A percentile compares a stretch with the other conserved stretches of the same genome.
Conservation (phyloP, 495 filamentous ascomycete genomes). For the Penicillium chermesinum region DNA sequence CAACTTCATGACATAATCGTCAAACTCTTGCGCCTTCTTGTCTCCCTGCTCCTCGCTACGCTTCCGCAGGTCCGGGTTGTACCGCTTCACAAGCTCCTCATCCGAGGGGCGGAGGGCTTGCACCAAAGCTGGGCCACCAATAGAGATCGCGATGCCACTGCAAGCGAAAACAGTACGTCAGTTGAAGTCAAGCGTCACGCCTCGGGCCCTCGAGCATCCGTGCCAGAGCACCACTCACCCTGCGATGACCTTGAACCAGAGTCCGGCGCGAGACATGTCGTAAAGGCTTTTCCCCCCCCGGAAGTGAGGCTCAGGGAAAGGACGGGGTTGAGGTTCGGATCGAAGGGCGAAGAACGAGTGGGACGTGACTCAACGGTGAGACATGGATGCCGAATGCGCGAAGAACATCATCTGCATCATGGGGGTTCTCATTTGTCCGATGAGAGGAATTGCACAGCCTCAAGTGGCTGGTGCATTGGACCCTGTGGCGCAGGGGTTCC, state of each 20-base stretch:
- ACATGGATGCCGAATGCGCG: not conserved
- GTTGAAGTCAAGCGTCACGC: not conserved
- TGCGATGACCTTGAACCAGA: conserved; percentile 52
- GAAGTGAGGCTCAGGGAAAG: not conserved
- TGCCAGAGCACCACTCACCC: conserved; percentile 33
- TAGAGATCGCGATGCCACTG: conserved; percentile 62
- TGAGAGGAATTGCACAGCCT: conserved; percentile 12
- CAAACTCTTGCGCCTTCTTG: conserved; percentile 73
- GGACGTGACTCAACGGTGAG: conserved; percentile 1
- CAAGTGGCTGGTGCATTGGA: conserved; percentile 3
- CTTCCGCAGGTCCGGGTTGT: conserved; percentile 90
- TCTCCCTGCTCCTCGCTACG: conserved; percentile 69
- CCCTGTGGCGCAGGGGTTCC: conserved; percentile 8
- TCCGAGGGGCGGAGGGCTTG: conserved; percentile 76
- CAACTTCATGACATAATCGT: conserved; percentile 75
- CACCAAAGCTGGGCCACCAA: conserved; percentile 85
- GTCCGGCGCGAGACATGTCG: conserved; percentile 47
- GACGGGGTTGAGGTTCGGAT: not conserved
- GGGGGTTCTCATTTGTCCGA: conserved; percentile 18
- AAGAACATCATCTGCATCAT: conserved; percentile 19
- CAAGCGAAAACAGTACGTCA: conserved; percentile 6
- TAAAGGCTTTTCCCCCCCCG: conserved; percentile 1
- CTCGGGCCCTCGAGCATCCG: not conserved
- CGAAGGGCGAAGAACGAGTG: not conserved
- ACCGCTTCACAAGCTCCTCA: conserved; percentile 86